Base-by-base conservation (phyloP, 768 basidiomycete species). In the Sistotremastrum suecicum region DNA sequence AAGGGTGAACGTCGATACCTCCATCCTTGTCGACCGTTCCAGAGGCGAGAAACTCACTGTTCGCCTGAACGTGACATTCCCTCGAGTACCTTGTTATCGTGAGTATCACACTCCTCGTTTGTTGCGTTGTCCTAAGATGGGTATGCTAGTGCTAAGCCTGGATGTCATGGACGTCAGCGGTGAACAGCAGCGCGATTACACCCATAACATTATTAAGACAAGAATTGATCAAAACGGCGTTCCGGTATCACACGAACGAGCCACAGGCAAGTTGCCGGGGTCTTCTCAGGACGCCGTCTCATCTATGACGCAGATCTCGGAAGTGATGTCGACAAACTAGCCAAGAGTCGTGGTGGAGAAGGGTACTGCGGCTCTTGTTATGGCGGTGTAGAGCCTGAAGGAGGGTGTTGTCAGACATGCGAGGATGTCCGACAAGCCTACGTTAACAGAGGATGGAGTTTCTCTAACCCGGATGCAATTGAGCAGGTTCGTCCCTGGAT, bases 111-210 rank as follows among this genome's bases (percentile, higher is more conserved):
- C 12, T 43, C 20, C 42, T 41, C 44, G 20, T 12, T 42, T 48
- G 44, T 30, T 11, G 33, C 31, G 36, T 48, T 33, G 38, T 33
- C 3, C 31, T 39, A 43, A 34, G 37, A 34, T n/a, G 29, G 32
- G 46, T 45, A 50, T 32, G 7, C 31, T 56, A 99, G 94, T 99
- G 41, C 74, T 99, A 45, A 92, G 88, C 59, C 66, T 98, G 44
- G 95, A 99, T 63, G 79, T 98, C 44, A 92, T 97, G 87, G 95
- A 99, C 58, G 95, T 99, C 48, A 88, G 85, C 48, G 95, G 95
- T 30, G 95, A 97, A 68, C 78, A 83, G 31, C 94, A 97, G 60
- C 73, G 83, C 48, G 89, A 97, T 57, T 60, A 97, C 42, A 75
- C 89, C 5, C 92, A 97, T 61, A 89, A 88, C 56, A 74, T 98